Base-by-base conservation (phyloP, 768 basidiomycete genomes). In the Hygrophoropsis aurantiaca region DNA sequence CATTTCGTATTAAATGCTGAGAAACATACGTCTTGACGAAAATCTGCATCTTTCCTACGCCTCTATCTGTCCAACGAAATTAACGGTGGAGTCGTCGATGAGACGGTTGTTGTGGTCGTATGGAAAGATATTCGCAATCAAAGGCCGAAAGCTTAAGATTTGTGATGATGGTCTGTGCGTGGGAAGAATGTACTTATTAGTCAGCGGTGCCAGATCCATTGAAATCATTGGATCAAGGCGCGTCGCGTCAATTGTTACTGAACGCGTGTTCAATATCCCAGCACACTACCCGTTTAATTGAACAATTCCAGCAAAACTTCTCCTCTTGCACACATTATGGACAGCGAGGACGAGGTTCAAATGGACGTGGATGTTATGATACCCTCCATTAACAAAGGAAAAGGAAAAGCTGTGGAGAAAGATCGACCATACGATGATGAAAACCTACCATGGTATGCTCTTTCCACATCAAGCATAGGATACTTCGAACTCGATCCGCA, bases 51-150 rank as follows among this genome's bases (percentile, higher is more conserved):
- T 72, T 77, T 58, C 73, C 77, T 80, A 84, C 74, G 84, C 86
- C 72, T 77, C 68, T 71, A 84, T 88, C 90, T 92, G 72, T 92
- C 90, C 90, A 92, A 82, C 88, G 85, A 83, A 61, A 54, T 80
- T 56, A 83, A 82, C 82, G 89, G 71, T 93, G 90, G 90, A 92
- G 87, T 93, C 90, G 82, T 92, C 70, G 86, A 91, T 82, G 75
- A 87, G 84, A 84, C 76, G 74, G 72, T 62, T 45, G 55, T 57
- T 40, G 53, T 60, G 25, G 56, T 59, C 20, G 42, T 47, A 58
- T 54, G 41, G 51, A 61, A 51, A 59, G 51, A 47, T 51, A 30
- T 30, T 6, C 13, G 27, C 48, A 56, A 44, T 6, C 10, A 40
- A 26, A 32, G 8, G 24, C 30, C 52, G 46, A 26, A 64, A 66